Conservation (phyloP, 1,284 basidiomycete species). For the Inonotus hispidus region DNA sequence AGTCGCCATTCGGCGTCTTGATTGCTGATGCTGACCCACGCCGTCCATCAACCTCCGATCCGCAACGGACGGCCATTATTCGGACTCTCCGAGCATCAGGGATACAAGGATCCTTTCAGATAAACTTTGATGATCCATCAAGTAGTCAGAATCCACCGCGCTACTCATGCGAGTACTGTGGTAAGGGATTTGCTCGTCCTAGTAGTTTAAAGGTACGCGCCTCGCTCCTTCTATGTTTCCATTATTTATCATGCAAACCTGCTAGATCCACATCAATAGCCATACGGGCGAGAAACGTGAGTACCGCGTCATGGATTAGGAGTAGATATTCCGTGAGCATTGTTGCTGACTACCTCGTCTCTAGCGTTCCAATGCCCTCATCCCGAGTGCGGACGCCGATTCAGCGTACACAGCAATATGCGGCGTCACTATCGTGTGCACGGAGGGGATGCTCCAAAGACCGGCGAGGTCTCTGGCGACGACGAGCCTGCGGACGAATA, state of each 20-base stretch:
- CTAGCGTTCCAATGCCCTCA: conserved; percentile 72
- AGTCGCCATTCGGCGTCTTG: conserved; percentile 12
- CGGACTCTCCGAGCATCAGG: conserved; percentile 11
- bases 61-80: conserved; percentile 14
- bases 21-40: conserved; percentile 10
- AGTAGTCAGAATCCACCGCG: conserved; percentile 36
- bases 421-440: conserved; percentile 76
- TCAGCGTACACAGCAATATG: conserved; percentile 86
- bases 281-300: conserved; percentile 82
- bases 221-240: conserved; percentile 16
- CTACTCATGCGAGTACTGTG: conserved; percentile 74
- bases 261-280: conserved; percentile 76
- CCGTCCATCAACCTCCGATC: conserved; percentile 7
- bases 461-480: conserved; percentile 39
- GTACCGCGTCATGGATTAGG: conserved; percentile 29
- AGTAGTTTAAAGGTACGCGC: conserved; percentile 68
- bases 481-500: conserved; percentile 39
- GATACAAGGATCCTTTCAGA: conserved; percentile 4
- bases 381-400: conserved; percentile 70
- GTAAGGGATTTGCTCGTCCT: conserved; percentile 75
- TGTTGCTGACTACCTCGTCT: conserved; percentile 15
- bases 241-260: conserved; percentile 6
- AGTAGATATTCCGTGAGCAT: background rate
- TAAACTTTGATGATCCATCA: conserved; percentile 22
- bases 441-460: conserved; percentile 33